phyloP scores from a whole-genome alignment of 139 green algal species.

The Micromonas pusilla region DNA sequence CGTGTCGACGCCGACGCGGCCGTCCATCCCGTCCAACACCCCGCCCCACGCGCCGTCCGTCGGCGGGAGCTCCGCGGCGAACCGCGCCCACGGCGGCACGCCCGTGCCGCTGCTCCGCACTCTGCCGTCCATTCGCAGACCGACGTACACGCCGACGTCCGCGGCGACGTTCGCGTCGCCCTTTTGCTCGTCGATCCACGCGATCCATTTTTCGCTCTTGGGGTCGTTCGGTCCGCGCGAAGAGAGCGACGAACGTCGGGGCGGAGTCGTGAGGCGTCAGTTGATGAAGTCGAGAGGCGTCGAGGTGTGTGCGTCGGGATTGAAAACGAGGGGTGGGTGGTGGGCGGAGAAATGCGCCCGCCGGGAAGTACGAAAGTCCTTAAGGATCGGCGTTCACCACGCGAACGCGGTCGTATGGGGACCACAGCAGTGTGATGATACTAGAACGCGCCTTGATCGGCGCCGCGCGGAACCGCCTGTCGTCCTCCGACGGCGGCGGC shows the following conservation, averaged over 20 bases:
- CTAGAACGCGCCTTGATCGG: neutral
- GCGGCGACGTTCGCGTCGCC: slow-evolving; percentile 15
- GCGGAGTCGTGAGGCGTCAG: no score
- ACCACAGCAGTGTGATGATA: no score
- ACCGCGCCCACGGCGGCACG: neutral
- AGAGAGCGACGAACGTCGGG: no score
- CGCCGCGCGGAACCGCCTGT: neutral
- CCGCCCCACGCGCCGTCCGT: slow-evolving; percentile 8
- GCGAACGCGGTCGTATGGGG: no score
- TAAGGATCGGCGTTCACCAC: no score
- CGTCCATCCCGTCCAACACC: slow-evolving; percentile 21
- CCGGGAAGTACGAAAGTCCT: no score
- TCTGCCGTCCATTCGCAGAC: slow-evolving; percentile 22
- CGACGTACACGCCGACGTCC: slow-evolving; percentile 12
- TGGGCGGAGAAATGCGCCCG: no score
- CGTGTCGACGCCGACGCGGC: slow-evolving; percentile 17
- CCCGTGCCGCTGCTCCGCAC: slow-evolving; percentile 17
- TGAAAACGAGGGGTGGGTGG: neutral
- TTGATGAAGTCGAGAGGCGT: neutral
- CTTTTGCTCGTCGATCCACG: slow-evolving; percentile 25
- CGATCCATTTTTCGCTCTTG: slow-evolving; percentile 12
- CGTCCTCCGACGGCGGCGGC: neutral
- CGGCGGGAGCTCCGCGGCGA: neutral
- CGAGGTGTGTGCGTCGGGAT: no score
- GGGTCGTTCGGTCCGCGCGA: neutral